Percentiles rank a stretch among this genome's conserved stretches.
Conservation (phyloP, 768 basidiomycete species). For the Pulveroboletus sp. region DNA sequence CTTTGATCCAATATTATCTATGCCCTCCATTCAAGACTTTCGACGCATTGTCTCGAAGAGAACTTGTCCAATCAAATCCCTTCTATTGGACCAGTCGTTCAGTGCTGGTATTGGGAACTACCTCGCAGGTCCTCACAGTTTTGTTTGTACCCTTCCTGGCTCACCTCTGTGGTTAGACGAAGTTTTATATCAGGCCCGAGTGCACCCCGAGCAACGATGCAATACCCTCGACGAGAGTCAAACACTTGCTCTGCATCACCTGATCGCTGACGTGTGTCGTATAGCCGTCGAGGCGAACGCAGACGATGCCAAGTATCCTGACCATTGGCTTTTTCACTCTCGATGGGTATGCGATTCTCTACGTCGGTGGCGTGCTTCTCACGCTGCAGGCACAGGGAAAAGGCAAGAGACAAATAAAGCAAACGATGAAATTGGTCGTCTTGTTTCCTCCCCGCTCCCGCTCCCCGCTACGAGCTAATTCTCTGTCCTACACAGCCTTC, state of each 20-base stretch:
- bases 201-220: slow-evolving; percentile 69
- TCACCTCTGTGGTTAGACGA: slow-evolving; percentile 42
- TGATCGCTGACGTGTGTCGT: slow-evolving; percentile 51
- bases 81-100: slow-evolving; percentile 77
- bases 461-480: slow-evolving; percentile 2
- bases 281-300: slow-evolving; percentile 67
- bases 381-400: slow-evolving; percentile 41
- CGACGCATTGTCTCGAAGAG: slow-evolving; percentile 44
- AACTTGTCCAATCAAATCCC: slow-evolving; percentile 63
- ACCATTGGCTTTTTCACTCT: slow-evolving; percentile 62
- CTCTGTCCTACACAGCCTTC: slow-evolving; percentile 44
- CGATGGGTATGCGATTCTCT: slow-evolving; percentile 48
- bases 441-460: not conserved
- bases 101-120: slow-evolving; percentile 81
- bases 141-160: not conserved
- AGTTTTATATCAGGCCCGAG: slow-evolving; percentile 65
- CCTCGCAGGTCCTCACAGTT: slow-evolving; percentile 53
- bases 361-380: slow-evolving; percentile 3
- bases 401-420: slow-evolving; percentile 48
- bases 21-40: slow-evolving; percentile 57
- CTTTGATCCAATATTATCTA: slow-evolving; percentile 71
- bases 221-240: slow-evolving; percentile 50
- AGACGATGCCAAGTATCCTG: slow-evolving; percentile 62
- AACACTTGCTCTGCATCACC: slow-evolving; percentile 45
- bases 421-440: slow-evolving; percentile 45